Base-by-base conservation (phyloP, 2,329 filamentous ascomycete genomes). In the Coniella vitis region DNA sequence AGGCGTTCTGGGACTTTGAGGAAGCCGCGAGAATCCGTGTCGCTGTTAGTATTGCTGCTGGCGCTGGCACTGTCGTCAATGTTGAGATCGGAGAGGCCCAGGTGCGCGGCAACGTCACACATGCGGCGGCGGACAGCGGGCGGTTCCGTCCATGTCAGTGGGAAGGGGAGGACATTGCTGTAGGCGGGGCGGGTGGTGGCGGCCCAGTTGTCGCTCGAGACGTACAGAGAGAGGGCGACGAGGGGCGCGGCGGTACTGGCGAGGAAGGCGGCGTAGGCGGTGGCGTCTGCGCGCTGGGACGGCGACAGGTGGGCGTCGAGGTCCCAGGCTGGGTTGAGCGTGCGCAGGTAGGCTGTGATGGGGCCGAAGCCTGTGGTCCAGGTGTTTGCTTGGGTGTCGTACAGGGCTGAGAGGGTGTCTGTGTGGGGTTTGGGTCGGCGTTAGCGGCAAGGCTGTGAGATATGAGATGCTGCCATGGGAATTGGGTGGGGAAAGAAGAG, bases 131-230 rank as follows among this genome's bases (percentile, higher is more conserved):
- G 86, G 47, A 89, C 73, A 48, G 79, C 73, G 1, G 86, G 83
- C 2, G 90, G 90, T 4, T 94, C 74, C 37, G 86, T 86, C 79
- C 93, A 98, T 58, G 90, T 90, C 54, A 90, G 76, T 16, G 93
- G 90, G 74, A 93, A 95, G 36, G 86, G 80, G 35, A 97, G 79
- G 49, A 96, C 78, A 5, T 73, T 70, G 56, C 84, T 88, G 69
- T 90, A 95, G 34, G 88, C 84, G 2, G 89, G 87, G 14, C 89
- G 82, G 4, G 90, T 95, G 42, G 77, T 71, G 38, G 76, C 72
- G 48, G 82, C 75, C 78, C 93, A 98, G 70, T 97, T 96, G 55
- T 89, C 81, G 49, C 85, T 87, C 29, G 90, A 93, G 55, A 93
- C 86, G 65, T 94, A 97, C 58, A 97, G 83, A 45, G 84, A 90